Conservation (phyloP, 257 asterid species). For the Salvia rosmarinus region DNA sequence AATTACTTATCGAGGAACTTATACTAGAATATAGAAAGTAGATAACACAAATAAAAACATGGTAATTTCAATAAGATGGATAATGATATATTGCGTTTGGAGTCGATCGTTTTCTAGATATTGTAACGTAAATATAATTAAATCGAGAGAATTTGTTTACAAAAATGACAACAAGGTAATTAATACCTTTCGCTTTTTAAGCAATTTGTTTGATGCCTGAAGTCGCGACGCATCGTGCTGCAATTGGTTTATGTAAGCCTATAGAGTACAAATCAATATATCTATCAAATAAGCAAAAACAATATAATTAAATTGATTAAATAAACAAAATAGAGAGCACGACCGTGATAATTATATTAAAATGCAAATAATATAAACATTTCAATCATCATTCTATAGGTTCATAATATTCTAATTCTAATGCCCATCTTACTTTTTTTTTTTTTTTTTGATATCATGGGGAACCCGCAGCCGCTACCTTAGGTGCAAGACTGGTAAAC, state of each 20-base stretch:
- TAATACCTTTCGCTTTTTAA: conserved; percentile 46
- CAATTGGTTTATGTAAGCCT: conserved; percentile 47
- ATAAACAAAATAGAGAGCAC: neutral
- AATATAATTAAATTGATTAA: neutral
- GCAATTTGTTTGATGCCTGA: conserved; percentile 37
- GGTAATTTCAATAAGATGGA: no score
- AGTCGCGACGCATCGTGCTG: conserved; percentile 39
- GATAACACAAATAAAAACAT: no score
- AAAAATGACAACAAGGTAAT: neutral
- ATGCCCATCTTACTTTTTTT: no score
- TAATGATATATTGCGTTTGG: no score
- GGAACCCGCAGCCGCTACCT: no score
- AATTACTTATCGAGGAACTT: neutral
- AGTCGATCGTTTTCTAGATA: neutral
- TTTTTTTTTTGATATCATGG: no score
- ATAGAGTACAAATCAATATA: conserved; percentile 29
- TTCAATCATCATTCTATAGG: neutral
- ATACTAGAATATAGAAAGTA: no score
- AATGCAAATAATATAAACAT: neutral
- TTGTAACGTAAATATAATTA: neutral
- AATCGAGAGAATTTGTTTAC: neutral
- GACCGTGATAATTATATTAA: neutral
- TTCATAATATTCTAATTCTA: no score
- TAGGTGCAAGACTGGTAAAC: no score
- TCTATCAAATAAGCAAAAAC: neutral